Base-by-base conservation (phyloP, 805 yeast genomes). In the Huiozyma sinensis region DNA sequence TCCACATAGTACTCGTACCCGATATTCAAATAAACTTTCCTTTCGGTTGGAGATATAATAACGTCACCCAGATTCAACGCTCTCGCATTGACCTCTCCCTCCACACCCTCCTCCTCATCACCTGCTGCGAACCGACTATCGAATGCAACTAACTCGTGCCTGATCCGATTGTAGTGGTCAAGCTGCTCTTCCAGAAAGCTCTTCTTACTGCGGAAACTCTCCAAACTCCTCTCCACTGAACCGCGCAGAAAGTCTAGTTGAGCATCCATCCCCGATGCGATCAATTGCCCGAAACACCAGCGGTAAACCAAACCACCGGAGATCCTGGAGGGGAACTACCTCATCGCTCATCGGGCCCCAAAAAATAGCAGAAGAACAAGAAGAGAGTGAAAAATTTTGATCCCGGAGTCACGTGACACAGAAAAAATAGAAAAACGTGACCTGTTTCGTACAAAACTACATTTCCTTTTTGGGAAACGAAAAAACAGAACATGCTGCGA, bases 1-100 rank as follows among this genome's bases (percentile, higher is more conserved):
- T 61, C 61, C 11, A 62, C 51, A 45, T 51, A 63, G 38, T 58
- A 60, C 28, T 63, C 67, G 38, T 58, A 56, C 4, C 67, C 67
- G 8, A 63, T 43, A 45, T 53, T 57, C 38, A 54, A 40, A 34
- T 49, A 63, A 4, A 56, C 46, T 32, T 55, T 55, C 24, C 24
- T 17, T 17, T 17, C 24, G 1, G 51, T 46, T 6, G 53, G 40
- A 4, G 61, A 50, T 1, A 61, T 51, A 10, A 60, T 49, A 8
- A 62, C 51, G 36, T 63, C 66, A 9, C 65, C 66, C 30, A 57
- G 48, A 6, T 60, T 50, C 34, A 49, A 32, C 4, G 64, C 65
- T 10, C 46, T 51, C 3, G 42, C 45, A 24, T 48, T 44, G 4
- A 44, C 47, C 3, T 30, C 44, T 17, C 24, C 24, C 12, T 45